A percentile compares a stretch with the other conserved stretches of the same genome.
phyloP scores from a whole-genome alignment of 2,329 filamentous ascomycete species.

The Ceratocystis variospora region DNA sequence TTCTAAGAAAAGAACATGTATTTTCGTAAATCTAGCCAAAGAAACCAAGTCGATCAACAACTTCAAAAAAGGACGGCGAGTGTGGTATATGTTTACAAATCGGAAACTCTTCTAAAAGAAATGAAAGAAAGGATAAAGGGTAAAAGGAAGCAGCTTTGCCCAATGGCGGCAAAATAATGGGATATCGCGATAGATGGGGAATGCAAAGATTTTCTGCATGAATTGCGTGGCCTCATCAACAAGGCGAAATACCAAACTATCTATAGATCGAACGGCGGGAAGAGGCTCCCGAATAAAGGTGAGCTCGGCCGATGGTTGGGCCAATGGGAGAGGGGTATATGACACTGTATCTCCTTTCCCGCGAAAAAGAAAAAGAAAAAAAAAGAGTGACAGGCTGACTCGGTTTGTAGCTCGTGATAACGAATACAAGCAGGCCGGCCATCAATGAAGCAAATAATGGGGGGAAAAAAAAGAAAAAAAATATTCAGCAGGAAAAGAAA shows the following conservation, averaged over 20 bases:
- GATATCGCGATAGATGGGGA: conserved; percentile 1
- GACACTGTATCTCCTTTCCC: not conserved
- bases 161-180: not conserved
- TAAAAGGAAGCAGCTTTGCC: not conserved
- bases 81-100: conserved; percentile 3
- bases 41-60: conserved; percentile 3
- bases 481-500: not conserved
- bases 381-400: not conserved
- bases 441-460: not conserved
- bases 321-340: not conserved
- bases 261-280: not conserved
- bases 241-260: not conserved
- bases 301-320: not conserved
- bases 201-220: not conserved
- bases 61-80: not conserved
- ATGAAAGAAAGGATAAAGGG: not conserved
- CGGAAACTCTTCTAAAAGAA: conserved; percentile 8
- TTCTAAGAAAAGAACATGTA: not conserved
- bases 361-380: not conserved
- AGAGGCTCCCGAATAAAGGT: not conserved
- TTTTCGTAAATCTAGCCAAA: not conserved
- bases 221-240: too few species aligned
- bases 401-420: not conserved
- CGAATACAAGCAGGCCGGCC: not conserved
- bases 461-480: too few species aligned